Evolutionary conservation across 768 basidiomycete species (phyloP), one percentile per base, ranked within the genome.

Genomic region (Leccinum disarticulatum): DNA sequence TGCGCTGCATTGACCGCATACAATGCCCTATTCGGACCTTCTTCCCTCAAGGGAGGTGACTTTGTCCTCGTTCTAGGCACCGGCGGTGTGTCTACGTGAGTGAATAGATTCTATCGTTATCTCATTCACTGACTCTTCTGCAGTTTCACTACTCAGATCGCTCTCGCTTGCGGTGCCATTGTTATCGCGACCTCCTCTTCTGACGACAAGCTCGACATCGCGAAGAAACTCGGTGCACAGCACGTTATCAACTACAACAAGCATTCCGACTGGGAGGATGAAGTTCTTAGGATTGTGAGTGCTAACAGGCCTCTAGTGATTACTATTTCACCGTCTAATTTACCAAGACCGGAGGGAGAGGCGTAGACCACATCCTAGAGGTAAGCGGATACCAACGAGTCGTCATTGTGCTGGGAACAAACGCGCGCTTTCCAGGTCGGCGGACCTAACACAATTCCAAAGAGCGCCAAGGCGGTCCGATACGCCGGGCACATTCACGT

Each of bases 181-280:
- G 86, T 87, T 58, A 87, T 90, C 63, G 78, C 79, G 28, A 89
- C 87, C 0, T 88, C 87, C 1, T 87, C 86, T 1, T 85, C 84
- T 0, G 85, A 88, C 63, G 77, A 80, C 51, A 90, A 90, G 64
- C 76, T 87, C 15, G 76, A 80, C 60, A 61, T 80, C 30, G 85
- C 79, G 9, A 71, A 75, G 49, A 77, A 77, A 48, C 78, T 86
- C 19, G 85, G 87, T 22, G 80, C 77, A 13, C 76, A 79, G 14
- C 74, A 85, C 56, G 64, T 81, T 19, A 85, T 89, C 74, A 87
- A 88, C 74, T 89, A 88, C 69, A 82, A 77, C 58, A 81, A 72
- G 61, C 76, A 73, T 1, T 80, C 82, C 2, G 69, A 85, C 46
- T 89, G 87, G 87, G 82, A 86, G 43, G 68, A 81, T 36, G 79